phyloP scores from a whole-genome alignment of 768 basidiomycete species.

The Kondoa subrosea region DNA sequence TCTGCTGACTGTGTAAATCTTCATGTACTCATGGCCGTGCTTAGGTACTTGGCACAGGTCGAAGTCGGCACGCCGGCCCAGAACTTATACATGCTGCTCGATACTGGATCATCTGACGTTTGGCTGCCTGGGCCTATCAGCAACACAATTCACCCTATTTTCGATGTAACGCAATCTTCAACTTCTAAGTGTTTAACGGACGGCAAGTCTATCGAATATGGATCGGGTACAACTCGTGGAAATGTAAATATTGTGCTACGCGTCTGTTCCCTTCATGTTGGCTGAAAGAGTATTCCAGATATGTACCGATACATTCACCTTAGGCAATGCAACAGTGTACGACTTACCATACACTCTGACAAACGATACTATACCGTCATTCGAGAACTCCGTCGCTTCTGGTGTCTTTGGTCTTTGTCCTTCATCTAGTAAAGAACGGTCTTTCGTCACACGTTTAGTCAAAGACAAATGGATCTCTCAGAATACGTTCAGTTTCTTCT shows the following conservation, averaged over 20 bases:
- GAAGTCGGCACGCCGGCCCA: slow-evolving; percentile 23
- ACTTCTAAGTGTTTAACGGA: neutral
- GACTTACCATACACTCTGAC: neutral
- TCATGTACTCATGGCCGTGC: too few species aligned
- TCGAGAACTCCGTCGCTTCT: neutral
- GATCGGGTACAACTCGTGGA: neutral
- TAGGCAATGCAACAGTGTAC: neutral
- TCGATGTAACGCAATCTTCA: neutral
- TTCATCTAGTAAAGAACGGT: neutral
- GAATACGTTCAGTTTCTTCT: neutral
- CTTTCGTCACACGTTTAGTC: neutral
- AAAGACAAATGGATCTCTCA: neutral
- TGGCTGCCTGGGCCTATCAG: slow-evolving; percentile 12
- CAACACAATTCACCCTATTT: neutral
- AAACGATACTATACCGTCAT: neutral
- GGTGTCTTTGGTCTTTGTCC: neutral
- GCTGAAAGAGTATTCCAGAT: neutral
- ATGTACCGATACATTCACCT: neutral
- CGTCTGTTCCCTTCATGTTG: neutral
- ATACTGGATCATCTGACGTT: slow-evolving; percentile 24
- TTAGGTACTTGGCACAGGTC: too few species aligned
- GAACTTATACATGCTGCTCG: slow-evolving; percentile 21
- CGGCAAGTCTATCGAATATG: neutral
- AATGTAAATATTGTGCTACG: neutral
- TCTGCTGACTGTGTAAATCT: too few species aligned